phyloP scores from a whole-genome alignment of 768 basidiomycete species.

The Rhizopogon sp. region DNA sequence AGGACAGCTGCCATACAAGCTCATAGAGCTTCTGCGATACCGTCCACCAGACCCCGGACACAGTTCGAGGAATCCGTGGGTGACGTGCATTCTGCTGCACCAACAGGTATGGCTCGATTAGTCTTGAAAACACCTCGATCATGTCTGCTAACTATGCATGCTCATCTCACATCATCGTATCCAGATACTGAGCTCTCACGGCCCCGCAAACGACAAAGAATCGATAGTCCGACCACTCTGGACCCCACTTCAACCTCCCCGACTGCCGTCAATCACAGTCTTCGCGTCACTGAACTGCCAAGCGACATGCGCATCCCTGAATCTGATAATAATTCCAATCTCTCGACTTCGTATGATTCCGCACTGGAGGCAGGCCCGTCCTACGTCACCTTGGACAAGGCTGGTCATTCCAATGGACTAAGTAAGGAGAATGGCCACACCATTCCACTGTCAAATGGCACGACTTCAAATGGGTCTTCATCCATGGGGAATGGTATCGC shows the following conservation, averaged over 20 bases:
- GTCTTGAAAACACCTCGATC: neutral
- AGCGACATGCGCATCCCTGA: constrained; percentile 50
- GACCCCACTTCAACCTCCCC: constrained; percentile 28
- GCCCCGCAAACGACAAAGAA: constrained; percentile 70
- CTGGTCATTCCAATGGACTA: constrained; percentile 25
- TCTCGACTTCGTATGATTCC: constrained; percentile 41
- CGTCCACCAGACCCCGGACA: constrained; percentile 58
- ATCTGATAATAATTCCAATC: constrained; percentile 41
- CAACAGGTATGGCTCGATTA: constrained; percentile 18
- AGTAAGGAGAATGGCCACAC: constrained; percentile 40
- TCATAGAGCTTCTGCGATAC: constrained; percentile 39
- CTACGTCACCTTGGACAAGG: constrained; percentile 31
- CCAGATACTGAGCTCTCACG: constrained; percentile 49
- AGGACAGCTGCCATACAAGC: constrained; percentile 21
- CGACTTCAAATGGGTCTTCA: constrained; percentile 31
- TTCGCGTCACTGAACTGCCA: constrained; percentile 22
- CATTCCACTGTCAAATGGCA: constrained; percentile 24
- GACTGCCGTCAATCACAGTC: constrained; percentile 14
- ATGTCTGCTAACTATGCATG: constrained; percentile 2
- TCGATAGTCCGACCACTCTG: constrained; percentile 35
- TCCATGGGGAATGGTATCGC: constrained; percentile 43
- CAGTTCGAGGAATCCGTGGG: constrained; percentile 52
- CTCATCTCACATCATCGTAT: neutral
- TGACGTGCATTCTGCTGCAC: constrained; percentile 19
- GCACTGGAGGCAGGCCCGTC: constrained; percentile 51